Evolutionary conservation across 805 yeast species (phyloP).

Genomic region (Teunomyces kruisii): DNA sequence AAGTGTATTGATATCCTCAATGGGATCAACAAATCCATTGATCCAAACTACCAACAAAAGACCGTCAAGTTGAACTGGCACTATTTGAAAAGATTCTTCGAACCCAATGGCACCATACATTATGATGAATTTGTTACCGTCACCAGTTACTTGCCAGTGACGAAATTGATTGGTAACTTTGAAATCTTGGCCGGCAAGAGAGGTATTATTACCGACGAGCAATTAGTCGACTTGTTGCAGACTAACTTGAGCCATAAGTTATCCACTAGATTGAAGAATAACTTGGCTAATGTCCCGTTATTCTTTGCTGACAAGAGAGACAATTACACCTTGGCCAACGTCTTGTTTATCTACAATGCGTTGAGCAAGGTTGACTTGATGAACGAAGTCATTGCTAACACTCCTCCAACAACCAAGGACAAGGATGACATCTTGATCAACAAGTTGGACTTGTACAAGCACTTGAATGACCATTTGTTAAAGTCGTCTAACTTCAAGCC

Average conservation of each 20-base stretch:
- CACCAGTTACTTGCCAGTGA: constrained; percentile 44
- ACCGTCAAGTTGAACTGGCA: constrained; percentile 43
- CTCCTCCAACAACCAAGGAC: constrained; percentile 43
- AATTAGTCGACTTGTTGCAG: constrained; percentile 32
- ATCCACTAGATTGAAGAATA: constrained; percentile 35
- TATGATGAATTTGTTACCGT: constrained; percentile 40
- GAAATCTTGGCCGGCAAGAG: constrained; percentile 35
- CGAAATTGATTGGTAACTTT: constrained; percentile 44
- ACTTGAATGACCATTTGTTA: constrained; percentile 43
- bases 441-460: constrained; percentile 40
- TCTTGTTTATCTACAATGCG: constrained; percentile 39
- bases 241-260: constrained; percentile 43
- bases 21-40: constrained; percentile 40
- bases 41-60: constrained; percentile 41
- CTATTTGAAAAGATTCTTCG: constrained; percentile 39
- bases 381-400: constrained; percentile 46
- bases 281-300: constrained; percentile 34
- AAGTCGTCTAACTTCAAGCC: constrained; percentile 45
- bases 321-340: constrained; percentile 36
- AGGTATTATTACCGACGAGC: constrained; percentile 29
- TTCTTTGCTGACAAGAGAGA: constrained; percentile 27
- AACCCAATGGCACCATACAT: constrained; percentile 38
- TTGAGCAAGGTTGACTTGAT: constrained; percentile 43
- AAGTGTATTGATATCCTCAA: constrained; percentile 36
- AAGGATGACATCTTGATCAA: constrained; percentile 42